phyloP scores from a whole-genome alignment of 2,329 filamentous ascomycete genomes.

The Penicillium expansum region DNA sequence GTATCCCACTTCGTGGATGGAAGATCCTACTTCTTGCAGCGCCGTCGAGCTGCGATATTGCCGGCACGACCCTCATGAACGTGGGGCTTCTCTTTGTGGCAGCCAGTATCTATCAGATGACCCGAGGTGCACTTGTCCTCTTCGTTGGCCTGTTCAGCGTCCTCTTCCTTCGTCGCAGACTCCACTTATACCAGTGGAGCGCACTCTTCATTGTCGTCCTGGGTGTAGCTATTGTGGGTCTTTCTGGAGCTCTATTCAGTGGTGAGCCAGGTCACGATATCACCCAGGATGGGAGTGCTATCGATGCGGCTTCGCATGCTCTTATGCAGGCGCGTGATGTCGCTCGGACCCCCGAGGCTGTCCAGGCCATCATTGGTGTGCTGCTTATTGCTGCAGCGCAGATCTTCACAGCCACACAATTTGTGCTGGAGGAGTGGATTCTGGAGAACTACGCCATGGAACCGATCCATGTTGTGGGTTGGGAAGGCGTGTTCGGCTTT shows the following conservation, averaged over 20 bases:
- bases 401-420: slow-evolving; percentile 95
- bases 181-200: slow-evolving; percentile 89
- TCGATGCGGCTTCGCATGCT: slow-evolving; percentile 37
- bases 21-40: slow-evolving; percentile 73
- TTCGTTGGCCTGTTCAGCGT: slow-evolving; percentile 97
- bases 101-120: slow-evolving; percentile 98
- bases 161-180: slow-evolving; percentile 74
- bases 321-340: slow-evolving; percentile 43
- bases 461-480: slow-evolving; percentile 87
- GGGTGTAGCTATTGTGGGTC: slow-evolving; percentile 84
- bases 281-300: slow-evolving; percentile 28
- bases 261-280: slow-evolving; percentile 48
- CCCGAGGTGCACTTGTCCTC: slow-evolving; percentile 84
- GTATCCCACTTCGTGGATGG: slow-evolving; percentile 63
- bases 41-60: slow-evolving; percentile 89
- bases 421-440: slow-evolving; percentile 93
- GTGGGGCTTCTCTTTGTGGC: slow-evolving; percentile 89
- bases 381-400: slow-evolving; percentile 89
- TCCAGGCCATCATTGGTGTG: slow-evolving; percentile 76
- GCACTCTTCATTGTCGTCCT: slow-evolving; percentile 81
- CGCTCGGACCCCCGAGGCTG: slow-evolving; percentile 54
- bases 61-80: slow-evolving; percentile 96
- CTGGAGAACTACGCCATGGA: slow-evolving; percentile 75
- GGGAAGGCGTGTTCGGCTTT: slow-evolving; percentile 94
- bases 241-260: slow-evolving; percentile 79